Conservation (phyloP, 371 early-diverging fungal genomes). For the Apophysomyces elegans region DNA sequence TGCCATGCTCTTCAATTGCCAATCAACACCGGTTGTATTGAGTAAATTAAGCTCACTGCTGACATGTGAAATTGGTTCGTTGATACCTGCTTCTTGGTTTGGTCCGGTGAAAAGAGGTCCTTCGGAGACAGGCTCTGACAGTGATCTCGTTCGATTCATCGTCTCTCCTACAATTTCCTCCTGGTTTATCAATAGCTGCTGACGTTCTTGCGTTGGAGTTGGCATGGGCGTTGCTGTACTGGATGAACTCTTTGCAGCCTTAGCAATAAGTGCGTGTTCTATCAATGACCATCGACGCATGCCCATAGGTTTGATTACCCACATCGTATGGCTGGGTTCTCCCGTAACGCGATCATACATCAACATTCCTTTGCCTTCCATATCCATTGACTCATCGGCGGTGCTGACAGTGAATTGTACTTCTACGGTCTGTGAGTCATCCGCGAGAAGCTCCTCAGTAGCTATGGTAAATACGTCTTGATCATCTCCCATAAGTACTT, state of each 20-base stretch:
- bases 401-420: conserved; percentile 67
- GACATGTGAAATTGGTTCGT: not conserved
- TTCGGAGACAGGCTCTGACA: conserved; percentile 4
- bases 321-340: conserved; percentile 81
- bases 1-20: conserved; percentile 15
- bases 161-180: not conserved
- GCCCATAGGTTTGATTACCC: conserved; percentile 75
- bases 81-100: not conserved
- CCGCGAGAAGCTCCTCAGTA: conserved; percentile 65
- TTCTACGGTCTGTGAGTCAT: conserved; percentile 79
- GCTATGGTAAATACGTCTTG: conserved; percentile 70
- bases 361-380: conserved; percentile 93
- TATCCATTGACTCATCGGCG: conserved; percentile 56
- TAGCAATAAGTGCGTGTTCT: conserved; percentile 5
- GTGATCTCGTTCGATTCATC: not conserved
- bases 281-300: conserved; percentile 22
- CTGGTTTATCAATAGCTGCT: not conserved
- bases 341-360: conserved; percentile 74
- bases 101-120: not conserved
- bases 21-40: conserved; percentile 3
- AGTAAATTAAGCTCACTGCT: conserved; percentile 1
- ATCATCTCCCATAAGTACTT: conserved; percentile 56
- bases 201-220: conserved; percentile 1
- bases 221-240: conserved; percentile 9
- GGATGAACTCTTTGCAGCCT: not conserved